Conservation (phyloP, 495 filamentous ascomycete species). For the Aspergillus wentii region DNA sequence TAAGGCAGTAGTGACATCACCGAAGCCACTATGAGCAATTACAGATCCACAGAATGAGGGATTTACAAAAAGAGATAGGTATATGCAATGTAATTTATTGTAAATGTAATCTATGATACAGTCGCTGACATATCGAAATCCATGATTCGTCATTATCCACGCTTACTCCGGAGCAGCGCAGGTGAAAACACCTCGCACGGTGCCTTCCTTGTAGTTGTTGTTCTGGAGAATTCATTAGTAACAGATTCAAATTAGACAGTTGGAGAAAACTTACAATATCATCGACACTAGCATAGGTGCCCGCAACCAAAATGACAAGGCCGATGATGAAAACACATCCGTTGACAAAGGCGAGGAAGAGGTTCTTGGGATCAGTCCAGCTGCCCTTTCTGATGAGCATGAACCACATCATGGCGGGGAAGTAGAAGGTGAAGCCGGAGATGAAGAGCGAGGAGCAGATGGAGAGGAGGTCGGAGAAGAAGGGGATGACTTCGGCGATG, state of each 20-base stretch:
- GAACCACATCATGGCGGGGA: constrained; percentile 63
- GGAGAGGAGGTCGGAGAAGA: constrained; percentile 58
- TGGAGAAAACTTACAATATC: constrained; percentile 48
- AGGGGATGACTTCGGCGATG: constrained; percentile 63
- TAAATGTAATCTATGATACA: too few species aligned
- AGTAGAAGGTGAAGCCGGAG: constrained; percentile 61
- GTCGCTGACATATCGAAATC: too few species aligned
- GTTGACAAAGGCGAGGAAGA: constrained; percentile 20
- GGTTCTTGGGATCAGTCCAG: constrained; percentile 31
- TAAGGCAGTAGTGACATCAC: too few species aligned
- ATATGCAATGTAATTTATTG: too few species aligned
- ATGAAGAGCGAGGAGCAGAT: constrained; percentile 58
- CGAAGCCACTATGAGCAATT: too few species aligned
- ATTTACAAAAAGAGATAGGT: too few species aligned
- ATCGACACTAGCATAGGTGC: constrained; percentile 50
- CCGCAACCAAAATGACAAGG: constrained; percentile 43
- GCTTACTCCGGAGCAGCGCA: constrained; percentile 21
- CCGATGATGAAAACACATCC: constrained; percentile 22
- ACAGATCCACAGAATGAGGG: too few species aligned
- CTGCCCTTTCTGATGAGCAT: constrained; percentile 40
- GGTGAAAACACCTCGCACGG: constrained; percentile 40
- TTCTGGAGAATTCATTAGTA: constrained; percentile 21
- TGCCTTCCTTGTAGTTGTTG: constrained; percentile 34
- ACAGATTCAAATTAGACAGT: background rate
- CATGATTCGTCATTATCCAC: too few species aligned